Conservation (phyloP, 192 early-diverging fungal genomes). For the Irineochytrium annulatum region DNA sequence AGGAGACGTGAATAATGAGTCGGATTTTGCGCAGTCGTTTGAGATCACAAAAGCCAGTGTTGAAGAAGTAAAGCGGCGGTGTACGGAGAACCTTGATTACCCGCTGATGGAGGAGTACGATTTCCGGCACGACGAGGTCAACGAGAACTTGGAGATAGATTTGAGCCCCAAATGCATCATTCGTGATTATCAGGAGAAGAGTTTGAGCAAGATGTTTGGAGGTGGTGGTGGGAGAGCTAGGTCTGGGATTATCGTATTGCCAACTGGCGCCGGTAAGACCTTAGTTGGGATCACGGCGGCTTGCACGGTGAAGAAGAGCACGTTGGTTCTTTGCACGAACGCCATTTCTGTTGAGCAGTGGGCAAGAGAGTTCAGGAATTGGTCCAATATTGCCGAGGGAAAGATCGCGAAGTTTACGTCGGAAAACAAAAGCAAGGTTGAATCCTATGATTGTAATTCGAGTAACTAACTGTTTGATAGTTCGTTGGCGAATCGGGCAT, state of each 20-base stretch:
- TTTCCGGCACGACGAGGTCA: constrained; percentile 80
- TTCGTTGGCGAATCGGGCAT: constrained; percentile 92
- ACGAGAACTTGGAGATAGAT: constrained; percentile 77
- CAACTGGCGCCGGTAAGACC: constrained; percentile 98
- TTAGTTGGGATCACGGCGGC: constrained; percentile 98
- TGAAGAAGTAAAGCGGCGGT: constrained; percentile 82
- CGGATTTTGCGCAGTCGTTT: constrained; percentile 51
- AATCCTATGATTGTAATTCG: constrained; percentile 3
- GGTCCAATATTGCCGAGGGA: constrained; percentile 88
- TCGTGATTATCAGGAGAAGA: constrained; percentile 96
- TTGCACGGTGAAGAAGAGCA: constrained; percentile 96
- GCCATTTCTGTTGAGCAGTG: constrained; percentile 96
- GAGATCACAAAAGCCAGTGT: constrained; percentile 42
- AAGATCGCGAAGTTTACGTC: constrained; percentile 97
- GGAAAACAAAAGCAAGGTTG: constrained; percentile 72
- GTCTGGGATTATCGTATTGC: constrained; percentile 95
- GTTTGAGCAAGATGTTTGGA: constrained; percentile 98
- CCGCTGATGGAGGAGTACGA: constrained; percentile 97
- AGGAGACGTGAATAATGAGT: constrained; percentile 31
- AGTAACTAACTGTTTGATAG: constrained; percentile 20
- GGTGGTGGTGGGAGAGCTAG: constrained; percentile 77
- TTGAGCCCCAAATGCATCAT: constrained; percentile 94
- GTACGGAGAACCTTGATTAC: constrained; percentile 88
- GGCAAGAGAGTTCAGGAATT: constrained; percentile 96
- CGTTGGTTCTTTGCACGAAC: constrained; percentile 90